phyloP scores from a whole-genome alignment of 2,329 filamentous ascomycete species.

The Cladorrhinum sp. region DNA sequence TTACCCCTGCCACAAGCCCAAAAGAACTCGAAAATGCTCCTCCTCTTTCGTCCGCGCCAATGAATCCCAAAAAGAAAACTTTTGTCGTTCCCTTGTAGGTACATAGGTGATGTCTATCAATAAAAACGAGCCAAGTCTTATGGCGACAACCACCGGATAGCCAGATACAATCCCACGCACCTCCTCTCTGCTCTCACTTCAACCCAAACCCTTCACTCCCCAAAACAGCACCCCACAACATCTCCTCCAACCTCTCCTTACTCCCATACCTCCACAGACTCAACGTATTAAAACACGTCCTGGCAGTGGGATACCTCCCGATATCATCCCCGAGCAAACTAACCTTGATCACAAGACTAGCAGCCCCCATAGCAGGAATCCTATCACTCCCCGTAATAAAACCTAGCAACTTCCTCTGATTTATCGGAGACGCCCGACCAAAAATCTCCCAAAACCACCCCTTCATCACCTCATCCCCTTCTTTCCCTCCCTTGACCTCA shows the following conservation, averaged over 20 bases:
- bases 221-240: conserved; percentile 81
- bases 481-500: conserved; percentile 46
- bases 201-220: conserved; percentile 92
- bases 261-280: conserved; percentile 71
- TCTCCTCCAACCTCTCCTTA: conserved; percentile 63
- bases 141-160: too few species aligned
- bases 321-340: conserved; percentile 72
- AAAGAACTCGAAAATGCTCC: too few species aligned
- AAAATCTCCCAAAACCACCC: conserved; percentile 90
- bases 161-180: background rate
- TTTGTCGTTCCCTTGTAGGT: too few species aligned
- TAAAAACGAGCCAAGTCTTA: background rate
- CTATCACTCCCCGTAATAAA: conserved; percentile 91
- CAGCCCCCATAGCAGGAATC: conserved; percentile 82
- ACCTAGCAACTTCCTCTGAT: conserved; percentile 74
- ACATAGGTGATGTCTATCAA: background rate
- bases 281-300: conserved; percentile 88
- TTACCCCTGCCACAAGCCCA: too few species aligned
- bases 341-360: conserved; percentile 73
- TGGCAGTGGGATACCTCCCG: conserved; percentile 74
- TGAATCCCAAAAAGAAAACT: too few species aligned
- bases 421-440: conserved; percentile 56
- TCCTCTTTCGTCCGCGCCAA: too few species aligned
- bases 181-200: too few species aligned
- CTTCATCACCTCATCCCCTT: conserved; percentile 63